Evolutionary conservation across 371 early-diverging fungal genomes (phyloP).

Genomic region (Rhizomucor pusillus): DNA sequence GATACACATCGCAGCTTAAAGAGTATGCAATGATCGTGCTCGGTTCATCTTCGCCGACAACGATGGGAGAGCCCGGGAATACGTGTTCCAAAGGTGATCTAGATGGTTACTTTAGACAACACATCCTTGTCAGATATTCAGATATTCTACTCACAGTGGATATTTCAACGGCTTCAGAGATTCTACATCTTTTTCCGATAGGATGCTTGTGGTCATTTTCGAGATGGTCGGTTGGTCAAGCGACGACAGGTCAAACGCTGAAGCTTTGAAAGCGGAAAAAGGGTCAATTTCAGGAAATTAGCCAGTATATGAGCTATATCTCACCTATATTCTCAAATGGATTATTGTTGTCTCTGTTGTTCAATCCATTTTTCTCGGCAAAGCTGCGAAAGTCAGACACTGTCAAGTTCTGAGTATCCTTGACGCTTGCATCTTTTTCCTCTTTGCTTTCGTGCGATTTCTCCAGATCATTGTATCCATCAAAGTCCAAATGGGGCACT

Average conservation of each 20-base stretch:
- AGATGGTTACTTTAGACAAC: no score
- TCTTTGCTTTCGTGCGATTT: not conserved
- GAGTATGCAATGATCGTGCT: conserved; percentile 93
- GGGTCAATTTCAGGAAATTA: no score
- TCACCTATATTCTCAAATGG: no score
- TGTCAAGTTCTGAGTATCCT: no score
- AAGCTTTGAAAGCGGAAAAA: no score
- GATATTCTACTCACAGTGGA: conserved; percentile 75
- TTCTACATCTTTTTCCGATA: conserved; percentile 61
- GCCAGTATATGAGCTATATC: no score
- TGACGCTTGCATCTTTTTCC: not conserved
- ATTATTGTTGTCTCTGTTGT: not conserved
- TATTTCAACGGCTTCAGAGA: conserved; percentile 70
- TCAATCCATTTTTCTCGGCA: not conserved
- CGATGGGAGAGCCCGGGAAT: conserved; percentile 80
- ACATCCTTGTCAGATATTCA: no score
- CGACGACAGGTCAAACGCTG: not conserved
- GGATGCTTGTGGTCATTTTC: conserved; percentile 76
- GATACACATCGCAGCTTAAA: conserved; percentile 55
- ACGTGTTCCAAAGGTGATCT: no score
- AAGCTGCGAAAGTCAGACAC: not conserved
- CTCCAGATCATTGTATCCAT: conserved; percentile 3
- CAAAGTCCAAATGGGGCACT: conserved; percentile 9
- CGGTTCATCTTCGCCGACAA: conserved; percentile 92
- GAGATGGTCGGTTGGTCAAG: conserved; percentile 61